Percentiles rank a stretch among this genome's conserved stretches.
Conservation (phyloP, 805 yeast species). For the Saturnispora saitoi region DNA sequence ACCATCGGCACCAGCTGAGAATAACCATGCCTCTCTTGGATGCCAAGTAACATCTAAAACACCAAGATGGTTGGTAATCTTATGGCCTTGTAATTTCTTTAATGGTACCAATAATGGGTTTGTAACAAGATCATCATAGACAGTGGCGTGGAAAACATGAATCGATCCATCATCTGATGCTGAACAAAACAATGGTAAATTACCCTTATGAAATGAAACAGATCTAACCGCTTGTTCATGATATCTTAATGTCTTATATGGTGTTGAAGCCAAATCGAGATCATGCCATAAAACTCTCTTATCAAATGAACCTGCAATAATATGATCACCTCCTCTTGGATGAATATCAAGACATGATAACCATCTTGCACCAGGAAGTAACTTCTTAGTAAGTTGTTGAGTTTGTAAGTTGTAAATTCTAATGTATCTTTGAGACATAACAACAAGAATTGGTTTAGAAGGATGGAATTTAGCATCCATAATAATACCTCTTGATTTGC, state of each 20-base stretch:
- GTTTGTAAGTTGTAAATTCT: conserved; percentile 85
- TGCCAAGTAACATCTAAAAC: conserved; percentile 89
- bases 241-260: conserved; percentile 91
- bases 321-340: conserved; percentile 87
- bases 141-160: conserved; percentile 94
- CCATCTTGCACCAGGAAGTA: conserved; percentile 95
- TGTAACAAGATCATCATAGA: conserved; percentile 90
- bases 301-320: conserved; percentile 86
- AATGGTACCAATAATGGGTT: conserved; percentile 94
- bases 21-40: conserved; percentile 97
- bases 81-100: conserved; percentile 89
- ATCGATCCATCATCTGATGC: conserved; percentile 92
- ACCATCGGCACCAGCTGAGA: conserved; percentile 95
- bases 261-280: conserved; percentile 77
- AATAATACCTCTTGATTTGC: conserved; percentile 83
- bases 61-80: conserved; percentile 70
- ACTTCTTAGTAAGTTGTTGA: conserved; percentile 74
- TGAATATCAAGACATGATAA: conserved; percentile 85
- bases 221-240: conserved; percentile 92
- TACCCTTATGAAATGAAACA: conserved; percentile 77
- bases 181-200: conserved; percentile 83
- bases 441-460: conserved; percentile 85
- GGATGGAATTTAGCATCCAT: conserved; percentile 98
- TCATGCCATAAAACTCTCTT: conserved; percentile 97
- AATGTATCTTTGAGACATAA: conserved; percentile 87